Evolutionary conservation across 2,329 filamentous ascomycete species (phyloP), one percentile per base, ranked within the genome.

Genomic region (Lasiodiplodia sp.): DNA sequence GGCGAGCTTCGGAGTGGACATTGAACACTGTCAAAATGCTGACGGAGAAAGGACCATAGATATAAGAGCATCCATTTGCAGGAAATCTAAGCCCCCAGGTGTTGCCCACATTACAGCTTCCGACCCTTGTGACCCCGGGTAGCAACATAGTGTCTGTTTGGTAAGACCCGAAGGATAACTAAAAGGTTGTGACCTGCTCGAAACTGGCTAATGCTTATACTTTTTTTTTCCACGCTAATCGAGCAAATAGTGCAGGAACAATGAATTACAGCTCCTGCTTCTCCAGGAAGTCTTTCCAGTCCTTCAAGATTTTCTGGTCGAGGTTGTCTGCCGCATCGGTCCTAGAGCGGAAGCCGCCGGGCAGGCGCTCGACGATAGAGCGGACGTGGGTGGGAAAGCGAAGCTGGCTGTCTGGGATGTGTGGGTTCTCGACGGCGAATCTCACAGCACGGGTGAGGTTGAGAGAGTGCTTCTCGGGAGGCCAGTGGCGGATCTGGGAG

Each of bases 351-450:
- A 64, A 64, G 47, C 60, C 44, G n/a, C 47, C 47, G 11, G 47
- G 60, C 14, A 64, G 60, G 1, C 18, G 10, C 18, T 52, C 44
- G 14, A 64, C 44, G 28, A 64, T 25, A 28, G 44, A 21, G 21
- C 47, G 44, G 11, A 64, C 60, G 40, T 64, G 60, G 11, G 18
- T 64, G 18, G 44, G 60, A 14, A 64, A 64, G 28, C 37, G 60
- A 11, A 52, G 60, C 44, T 38, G 28, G 11, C 37, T 31, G 16
- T 64, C 60, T 0, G 60, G 28, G 4, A 52, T 28, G 3, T 52
- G n/a, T 5, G 60, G 60, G 10, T 53, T 25, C 28, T 64, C 60
- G 60, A 64, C 31, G 60, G 60, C 60, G 60, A 38, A 64, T 1
- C 60, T n/a, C 18, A 64, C 60, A 18, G 60, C 60, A 31, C 47